phyloP scores from a whole-genome alignment of 305 asterid genomes.

The Plantago lanceolata region DNA sequence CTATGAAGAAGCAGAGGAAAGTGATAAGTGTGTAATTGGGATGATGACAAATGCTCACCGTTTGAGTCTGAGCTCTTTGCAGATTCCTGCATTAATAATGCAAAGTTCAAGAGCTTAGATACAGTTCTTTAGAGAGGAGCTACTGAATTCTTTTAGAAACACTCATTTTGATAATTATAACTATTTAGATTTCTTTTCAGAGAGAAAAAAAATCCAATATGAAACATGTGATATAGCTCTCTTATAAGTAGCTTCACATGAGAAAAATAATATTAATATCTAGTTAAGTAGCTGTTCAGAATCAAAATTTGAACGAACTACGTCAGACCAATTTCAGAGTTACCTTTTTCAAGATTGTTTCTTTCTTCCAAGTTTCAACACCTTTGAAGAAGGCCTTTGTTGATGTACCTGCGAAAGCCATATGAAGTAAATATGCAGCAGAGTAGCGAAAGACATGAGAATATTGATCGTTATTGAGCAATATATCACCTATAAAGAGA shows the following conservation, averaged over 20 bases:
- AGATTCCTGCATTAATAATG: slow-evolving; percentile 49
- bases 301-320: not conserved
- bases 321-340: not conserved
- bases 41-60: slow-evolving; percentile 35
- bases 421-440: slow-evolving; percentile 13
- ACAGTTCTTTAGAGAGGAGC: slow-evolving; percentile 1
- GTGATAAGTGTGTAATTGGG: not conserved
- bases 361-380: slow-evolving; percentile 57
- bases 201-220: not conserved
- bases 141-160: not conserved
- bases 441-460: not conserved
- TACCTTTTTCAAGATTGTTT: slow-evolving; percentile 51
- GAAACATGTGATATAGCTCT: no score
- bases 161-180: not conserved
- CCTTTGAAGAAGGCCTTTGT: slow-evolving; percentile 57
- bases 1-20: slow-evolving; percentile 13
- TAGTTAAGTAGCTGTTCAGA: no score
- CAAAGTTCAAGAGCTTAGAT: slow-evolving; percentile 11
- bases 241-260: no score
- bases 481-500: slow-evolving; percentile 65
- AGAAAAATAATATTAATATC: no score
- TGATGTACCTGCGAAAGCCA: slow-evolving; percentile 42
- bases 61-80: slow-evolving; percentile 31
- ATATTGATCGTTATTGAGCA: slow-evolving; percentile 20
- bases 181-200: no score